Base-by-base conservation (phyloP, 2,329 filamentous ascomycete genomes). In the Scytalidium sp. region DNA sequence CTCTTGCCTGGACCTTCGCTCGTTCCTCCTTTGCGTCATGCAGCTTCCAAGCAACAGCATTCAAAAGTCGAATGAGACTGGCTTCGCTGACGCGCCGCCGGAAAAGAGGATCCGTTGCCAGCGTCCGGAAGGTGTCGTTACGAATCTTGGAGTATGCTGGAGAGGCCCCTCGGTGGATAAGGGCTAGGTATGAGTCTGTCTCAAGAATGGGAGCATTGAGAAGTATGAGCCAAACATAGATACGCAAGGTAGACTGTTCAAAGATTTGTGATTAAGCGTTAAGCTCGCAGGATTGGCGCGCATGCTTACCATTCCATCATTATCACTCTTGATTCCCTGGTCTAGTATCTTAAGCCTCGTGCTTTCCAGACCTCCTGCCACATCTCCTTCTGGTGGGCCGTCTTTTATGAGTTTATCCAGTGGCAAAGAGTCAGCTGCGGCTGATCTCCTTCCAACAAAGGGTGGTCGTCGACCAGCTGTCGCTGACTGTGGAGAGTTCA, bases 91-190 rank as follows among this genome's bases (percentile, higher is more conserved):
- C 94, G 50, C 93, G 87, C 25, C 94, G 85, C 54, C 94, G 89
- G 75, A 97, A 99, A 29, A 99, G 82, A n/a, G 93, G 92, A 64
- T 99, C 94, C 46, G 93, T 97, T 25, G 94, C 94, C 48, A 99
- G 78, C 1, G 94, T 99, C 60, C 94, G 90, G 69, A 97, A 97
- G 39, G 94, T 97, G 69, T 99, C 94, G 70, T 99, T 97, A 67
- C 92, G 89, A 65, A 99, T 99, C 73, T 99, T 99, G 62, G 90
- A 84, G 72, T 99, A 96, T 42, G 91, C 92, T 1, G 93, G 92
- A 3, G 93, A 97, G 20, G 93, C 88, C 55, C 94, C 93, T 56
- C 94, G 90, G 64, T 96, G 91, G 57, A 99, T 87, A 41, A 97
- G 86, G 50, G 83, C 80, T 56, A 97, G 87, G 67, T 99, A 99